Percentiles rank a stretch among this genome's conserved stretches.
phyloP scores from a whole-genome alignment of 1,284 basidiomycete species.

The Pseudozyma flocculosa region DNA sequence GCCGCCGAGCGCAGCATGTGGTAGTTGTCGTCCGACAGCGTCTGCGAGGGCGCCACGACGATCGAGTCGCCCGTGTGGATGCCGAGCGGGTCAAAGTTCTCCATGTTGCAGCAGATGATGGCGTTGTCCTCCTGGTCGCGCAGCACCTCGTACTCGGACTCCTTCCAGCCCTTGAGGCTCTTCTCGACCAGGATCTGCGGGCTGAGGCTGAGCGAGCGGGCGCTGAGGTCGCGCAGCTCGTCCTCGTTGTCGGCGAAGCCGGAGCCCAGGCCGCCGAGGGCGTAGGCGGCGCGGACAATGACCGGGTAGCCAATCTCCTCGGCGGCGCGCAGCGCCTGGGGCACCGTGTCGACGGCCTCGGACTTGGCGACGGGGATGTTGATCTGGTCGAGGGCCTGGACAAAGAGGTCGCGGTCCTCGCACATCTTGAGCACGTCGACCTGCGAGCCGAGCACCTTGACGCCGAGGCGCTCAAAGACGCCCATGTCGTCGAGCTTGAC shows the following conservation, averaged over 20 bases:
- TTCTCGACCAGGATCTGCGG: conserved; percentile 97
- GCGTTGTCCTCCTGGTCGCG: conserved; percentile 85
- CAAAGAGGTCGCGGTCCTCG: conserved; percentile 96
- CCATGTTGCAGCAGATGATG: conserved; percentile 95
- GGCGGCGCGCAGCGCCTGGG: conserved; percentile 87
- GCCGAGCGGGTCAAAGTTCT: conserved; percentile 98
- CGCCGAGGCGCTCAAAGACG: conserved; percentile 87
- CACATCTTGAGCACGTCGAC: conserved; percentile 74
- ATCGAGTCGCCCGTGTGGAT: conserved; percentile 99
- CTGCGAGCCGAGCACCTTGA: conserved; percentile 89
- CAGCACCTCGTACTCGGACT: conserved; percentile 98
- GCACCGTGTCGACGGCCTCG: conserved; percentile 93
- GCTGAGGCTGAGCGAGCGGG: conserved; percentile 83
- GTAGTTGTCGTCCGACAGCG: conserved; percentile 89
- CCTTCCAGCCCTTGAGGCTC: conserved; percentile 99
- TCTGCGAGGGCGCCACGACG: conserved; percentile 97
- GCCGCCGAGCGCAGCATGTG: conserved; percentile 98
- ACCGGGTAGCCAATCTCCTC: conserved; percentile 93
- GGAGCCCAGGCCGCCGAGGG: conserved; percentile 95
- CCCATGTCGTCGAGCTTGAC: conserved; percentile 98
- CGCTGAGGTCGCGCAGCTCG: conserved; percentile 89
- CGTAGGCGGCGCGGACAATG: conserved; percentile 96
- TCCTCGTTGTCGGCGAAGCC: conserved; percentile 95
- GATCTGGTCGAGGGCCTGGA: conserved; percentile 95
- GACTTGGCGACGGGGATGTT: conserved; percentile 96